These are phyloP conservation scores for Tanacetum coccineum DNA, from an alignment of 129 eudicot species.

Conservation along the genomic window DNA sequence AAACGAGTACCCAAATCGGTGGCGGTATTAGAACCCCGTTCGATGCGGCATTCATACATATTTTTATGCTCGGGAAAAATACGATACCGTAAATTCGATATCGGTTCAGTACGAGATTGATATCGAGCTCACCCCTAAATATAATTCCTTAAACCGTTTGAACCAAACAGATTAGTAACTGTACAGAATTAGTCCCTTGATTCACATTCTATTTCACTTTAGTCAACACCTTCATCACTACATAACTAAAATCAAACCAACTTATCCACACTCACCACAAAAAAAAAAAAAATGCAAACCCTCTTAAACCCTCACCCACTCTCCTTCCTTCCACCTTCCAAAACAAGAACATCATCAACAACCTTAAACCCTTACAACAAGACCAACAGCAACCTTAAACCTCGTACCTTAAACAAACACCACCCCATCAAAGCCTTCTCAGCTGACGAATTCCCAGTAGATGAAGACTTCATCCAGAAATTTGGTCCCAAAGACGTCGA, in stretches of 20 bases:
- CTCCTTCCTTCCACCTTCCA: conserved; percentile 44
- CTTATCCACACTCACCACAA: conserved; percentile 22
- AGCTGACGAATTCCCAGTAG: conserved; percentile 86
- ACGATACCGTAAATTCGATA: no score
- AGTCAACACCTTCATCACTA: conserved; percentile 4
- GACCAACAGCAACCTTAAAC: not conserved
- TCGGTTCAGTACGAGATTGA: no score
- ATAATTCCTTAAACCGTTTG: no score
- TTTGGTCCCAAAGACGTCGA: conserved; percentile 76
- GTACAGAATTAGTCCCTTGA: not conserved
- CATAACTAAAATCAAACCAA: conserved; percentile 28
- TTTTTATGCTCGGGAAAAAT: no score
- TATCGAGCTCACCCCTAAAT: no score
- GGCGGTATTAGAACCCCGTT: no score
- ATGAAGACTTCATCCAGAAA: conserved; percentile 65
- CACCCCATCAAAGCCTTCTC: conserved; percentile 39
- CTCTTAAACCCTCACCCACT: conserved; percentile 51
- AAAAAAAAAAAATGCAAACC: conserved; percentile 52
- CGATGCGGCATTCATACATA: no score
- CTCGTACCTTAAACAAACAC: conserved; percentile 3
- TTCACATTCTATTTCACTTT: not conserved
- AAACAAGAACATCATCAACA: conserved; percentile 50
- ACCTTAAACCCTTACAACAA: not conserved
- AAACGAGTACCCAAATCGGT: no score
- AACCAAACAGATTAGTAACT: no score